These are phyloP conservation scores for Saccharomyces hybrid DNA, from an alignment of 1,139 yeast species.

Conservation along the genomic window DNA sequence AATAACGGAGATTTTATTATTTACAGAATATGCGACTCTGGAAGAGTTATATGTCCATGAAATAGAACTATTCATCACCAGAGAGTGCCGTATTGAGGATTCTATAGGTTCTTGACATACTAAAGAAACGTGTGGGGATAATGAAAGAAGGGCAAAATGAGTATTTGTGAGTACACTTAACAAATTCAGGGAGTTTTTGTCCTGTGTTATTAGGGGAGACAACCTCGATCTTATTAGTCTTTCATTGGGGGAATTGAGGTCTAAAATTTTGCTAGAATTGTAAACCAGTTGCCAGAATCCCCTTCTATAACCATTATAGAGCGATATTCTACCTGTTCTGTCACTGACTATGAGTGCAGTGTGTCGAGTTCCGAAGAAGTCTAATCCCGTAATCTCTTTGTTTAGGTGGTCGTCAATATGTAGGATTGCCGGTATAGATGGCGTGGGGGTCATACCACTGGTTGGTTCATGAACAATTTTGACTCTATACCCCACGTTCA, in stretches of 20 bases:
- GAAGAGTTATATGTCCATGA: constrained; percentile 45
- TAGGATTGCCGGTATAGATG: constrained; percentile 18
- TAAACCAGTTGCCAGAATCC: constrained; percentile 44
- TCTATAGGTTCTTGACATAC: constrained; percentile 30
- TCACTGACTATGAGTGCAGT: constrained; percentile 56
- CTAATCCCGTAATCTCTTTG: constrained; percentile 37
- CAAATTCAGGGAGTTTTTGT: constrained; percentile 6
- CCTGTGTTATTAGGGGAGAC: background rate
- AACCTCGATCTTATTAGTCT: background rate
- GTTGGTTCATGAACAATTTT: background rate
- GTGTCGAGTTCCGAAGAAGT: constrained; percentile 50
- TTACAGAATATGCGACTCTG: constrained; percentile 27
- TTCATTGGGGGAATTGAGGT: constrained; percentile 3
- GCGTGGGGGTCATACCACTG: constrained; percentile 6
- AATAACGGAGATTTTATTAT: constrained; percentile 28
- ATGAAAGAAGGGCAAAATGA: constrained; percentile 1
- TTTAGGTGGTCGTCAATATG: constrained; percentile 23
- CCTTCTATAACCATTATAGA: constrained; percentile 52
- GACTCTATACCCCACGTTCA: constrained; percentile 18
- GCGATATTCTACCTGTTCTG: constrained; percentile 47
- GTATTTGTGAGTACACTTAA: background rate
- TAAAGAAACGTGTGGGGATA: constrained; percentile 16
- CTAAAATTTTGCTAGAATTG: constrained; percentile 17
- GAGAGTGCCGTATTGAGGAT: constrained; percentile 38
- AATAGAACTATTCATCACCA: constrained; percentile 34